A percentile compares a stretch with the other conserved stretches of the same genome.
Evolutionary conservation across 257 asterid species (phyloP).

Genomic region (Vinca minor): DNA sequence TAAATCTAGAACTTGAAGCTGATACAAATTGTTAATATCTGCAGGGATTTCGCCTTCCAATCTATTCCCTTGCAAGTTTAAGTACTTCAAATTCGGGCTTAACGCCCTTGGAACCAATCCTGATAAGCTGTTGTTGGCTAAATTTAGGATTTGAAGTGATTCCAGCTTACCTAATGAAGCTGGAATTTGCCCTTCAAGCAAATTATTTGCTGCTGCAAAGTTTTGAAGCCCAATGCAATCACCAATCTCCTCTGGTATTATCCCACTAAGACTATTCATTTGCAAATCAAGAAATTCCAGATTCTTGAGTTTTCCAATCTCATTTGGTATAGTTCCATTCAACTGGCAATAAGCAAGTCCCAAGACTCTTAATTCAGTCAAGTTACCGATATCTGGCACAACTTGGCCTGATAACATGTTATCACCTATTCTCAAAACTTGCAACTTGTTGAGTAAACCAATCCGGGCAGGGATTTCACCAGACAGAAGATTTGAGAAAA

Average conservation of each 20-base stretch:
- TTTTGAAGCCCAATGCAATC: constrained; percentile 42
- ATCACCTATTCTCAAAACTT: constrained; percentile 71
- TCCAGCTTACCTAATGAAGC: constrained; percentile 35
- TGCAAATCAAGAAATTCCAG: constrained; percentile 53
- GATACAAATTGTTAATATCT: constrained; percentile 42
- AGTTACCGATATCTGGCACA: constrained; percentile 33
- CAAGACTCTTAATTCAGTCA: constrained; percentile 49
- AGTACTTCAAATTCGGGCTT: constrained; percentile 43
- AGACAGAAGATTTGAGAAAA: constrained; percentile 54
- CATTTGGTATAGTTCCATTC: constrained; percentile 62
- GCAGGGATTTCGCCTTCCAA: constrained; percentile 57
- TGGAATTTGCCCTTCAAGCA: constrained; percentile 55
- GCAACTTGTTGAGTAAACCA: constrained; percentile 46
- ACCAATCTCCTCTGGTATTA: constrained; percentile 55
- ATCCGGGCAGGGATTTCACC: constrained; percentile 59
- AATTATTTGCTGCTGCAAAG: constrained; percentile 65
- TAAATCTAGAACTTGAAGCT: constrained; percentile 45
- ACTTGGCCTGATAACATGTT: constrained; percentile 54
- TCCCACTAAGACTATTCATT: constrained; percentile 46
- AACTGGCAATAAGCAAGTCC: constrained; percentile 67
- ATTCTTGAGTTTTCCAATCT: constrained; percentile 53
- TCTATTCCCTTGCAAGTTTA: constrained; percentile 63
- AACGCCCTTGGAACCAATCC: constrained; percentile 54
- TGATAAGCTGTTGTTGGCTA: constrained; percentile 71
- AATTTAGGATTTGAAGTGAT: constrained; percentile 58